Percentiles rank a stretch among this genome's conserved stretches.
Evolutionary conservation across 768 basidiomycete species (phyloP).

Genomic region (Rhodosporidiobolus sp.): DNA sequence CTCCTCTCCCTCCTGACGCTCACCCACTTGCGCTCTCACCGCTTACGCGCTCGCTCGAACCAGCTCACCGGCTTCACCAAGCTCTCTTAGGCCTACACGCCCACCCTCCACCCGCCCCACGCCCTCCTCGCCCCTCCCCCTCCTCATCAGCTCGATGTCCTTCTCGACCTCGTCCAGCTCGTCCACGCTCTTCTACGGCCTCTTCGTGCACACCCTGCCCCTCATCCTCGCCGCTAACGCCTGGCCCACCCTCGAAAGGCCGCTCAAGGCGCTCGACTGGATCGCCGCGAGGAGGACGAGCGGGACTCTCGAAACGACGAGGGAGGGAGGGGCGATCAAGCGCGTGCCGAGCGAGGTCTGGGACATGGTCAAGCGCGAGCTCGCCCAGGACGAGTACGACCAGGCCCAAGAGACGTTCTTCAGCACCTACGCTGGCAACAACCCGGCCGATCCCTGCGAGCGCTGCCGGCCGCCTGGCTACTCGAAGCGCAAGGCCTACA

Average conservation of each 20-base stretch:
- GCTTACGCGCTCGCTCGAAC: no score
- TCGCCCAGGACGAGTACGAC: neutral
- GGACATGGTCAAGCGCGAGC: neutral
- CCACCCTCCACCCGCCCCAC: no score
- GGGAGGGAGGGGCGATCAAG: neutral
- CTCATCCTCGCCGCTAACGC: neutral
- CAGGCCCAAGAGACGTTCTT: neutral
- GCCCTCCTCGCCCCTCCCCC: no score
- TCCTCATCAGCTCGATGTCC: neutral
- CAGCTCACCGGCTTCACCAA: no score
- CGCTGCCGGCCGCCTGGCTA: no score
- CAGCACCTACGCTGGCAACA: neutral
- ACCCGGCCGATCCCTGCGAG: no score
- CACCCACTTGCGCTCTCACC: no score
- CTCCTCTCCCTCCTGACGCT: no score
- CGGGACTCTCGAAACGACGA: no score
- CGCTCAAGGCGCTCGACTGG: neutral
- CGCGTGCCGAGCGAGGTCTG: neutral
- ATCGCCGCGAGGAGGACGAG: neutral
- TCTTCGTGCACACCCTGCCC: neutral
- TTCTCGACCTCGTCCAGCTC: no score
- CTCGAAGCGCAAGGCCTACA: no score
- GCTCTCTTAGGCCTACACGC: no score
- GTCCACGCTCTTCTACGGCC: neutral
- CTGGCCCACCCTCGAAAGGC: neutral